Conservation (phyloP, 257 asterid genomes). For the Nicotiana sylvestris region DNA sequence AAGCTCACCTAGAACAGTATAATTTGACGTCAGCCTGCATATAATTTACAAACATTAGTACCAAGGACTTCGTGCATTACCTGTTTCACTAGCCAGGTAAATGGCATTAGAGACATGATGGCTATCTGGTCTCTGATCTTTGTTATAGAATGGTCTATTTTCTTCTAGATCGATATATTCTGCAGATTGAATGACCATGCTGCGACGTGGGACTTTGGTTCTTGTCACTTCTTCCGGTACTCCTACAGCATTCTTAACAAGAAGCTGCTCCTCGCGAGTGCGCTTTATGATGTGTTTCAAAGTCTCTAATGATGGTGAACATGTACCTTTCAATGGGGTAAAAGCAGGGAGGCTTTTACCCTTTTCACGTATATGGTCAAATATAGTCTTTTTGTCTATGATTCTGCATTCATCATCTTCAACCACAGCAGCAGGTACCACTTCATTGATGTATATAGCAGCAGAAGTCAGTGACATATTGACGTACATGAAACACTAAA, state of each 20-base stretch:
- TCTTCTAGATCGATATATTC: constrained; percentile 24
- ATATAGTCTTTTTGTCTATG: constrained; percentile 60
- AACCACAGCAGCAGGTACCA: constrained; percentile 29
- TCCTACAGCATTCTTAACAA: constrained; percentile 38
- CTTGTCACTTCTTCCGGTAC: constrained; percentile 31
- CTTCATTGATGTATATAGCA: constrained; percentile 28
- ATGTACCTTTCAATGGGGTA: constrained; percentile 33
- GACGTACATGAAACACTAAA: constrained; percentile 17
- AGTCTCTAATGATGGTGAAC: constrained; percentile 62
- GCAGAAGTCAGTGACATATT: constrained; percentile 17
- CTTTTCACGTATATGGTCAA: constrained; percentile 76
- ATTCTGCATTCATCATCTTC: constrained; percentile 79
- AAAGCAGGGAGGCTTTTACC: constrained; percentile 64
- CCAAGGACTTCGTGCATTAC: constrained; percentile 25
- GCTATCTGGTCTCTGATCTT: constrained; percentile 16
- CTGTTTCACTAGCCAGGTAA: constrained; percentile 30
- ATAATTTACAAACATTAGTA: not conserved
- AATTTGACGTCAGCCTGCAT: not conserved
- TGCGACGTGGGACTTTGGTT: constrained; percentile 23
- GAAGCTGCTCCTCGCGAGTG: constrained; percentile 59
- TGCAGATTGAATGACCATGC: constrained; percentile 21
- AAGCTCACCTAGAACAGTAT: constrained; percentile 20
- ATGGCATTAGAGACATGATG: constrained; percentile 20
- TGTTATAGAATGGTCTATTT: constrained; percentile 21
- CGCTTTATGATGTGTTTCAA: constrained; percentile 72